These are phyloP conservation scores for Metschnikowia lochheadii DNA, from an alignment of 805 yeast species.

Conservation along the genomic window DNA sequence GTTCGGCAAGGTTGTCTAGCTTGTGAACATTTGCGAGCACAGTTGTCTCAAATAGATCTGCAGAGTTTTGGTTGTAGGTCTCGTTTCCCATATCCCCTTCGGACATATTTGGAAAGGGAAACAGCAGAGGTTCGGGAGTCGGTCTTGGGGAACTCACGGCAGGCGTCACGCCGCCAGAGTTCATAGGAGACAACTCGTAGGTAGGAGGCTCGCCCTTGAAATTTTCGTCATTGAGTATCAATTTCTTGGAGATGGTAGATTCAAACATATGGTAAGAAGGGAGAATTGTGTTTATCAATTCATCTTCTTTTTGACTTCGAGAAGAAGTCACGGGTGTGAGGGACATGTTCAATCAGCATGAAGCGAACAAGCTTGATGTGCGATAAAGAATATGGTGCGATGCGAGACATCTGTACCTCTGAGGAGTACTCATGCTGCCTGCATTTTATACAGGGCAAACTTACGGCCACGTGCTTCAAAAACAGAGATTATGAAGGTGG, in stretches of 20 bases:
- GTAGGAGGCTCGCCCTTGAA: constrained; percentile 39
- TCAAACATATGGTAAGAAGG: constrained; percentile 45
- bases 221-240: constrained; percentile 37
- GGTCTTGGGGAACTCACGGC: constrained; percentile 3
- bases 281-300: constrained; percentile 32
- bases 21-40: constrained; percentile 41
- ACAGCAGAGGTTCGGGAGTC: constrained; percentile 6
- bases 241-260: constrained; percentile 35
- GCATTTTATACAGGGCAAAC: too few species aligned
- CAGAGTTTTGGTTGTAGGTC: constrained; percentile 13
- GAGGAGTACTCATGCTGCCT: neutral
- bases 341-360: constrained; percentile 6
- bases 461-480: too few species aligned
- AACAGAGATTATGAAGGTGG: too few species aligned
- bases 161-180: constrained; percentile 18
- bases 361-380: constrained; percentile 1
- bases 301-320: constrained; percentile 22
- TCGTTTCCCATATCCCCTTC: constrained; percentile 6
- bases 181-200: constrained; percentile 23
- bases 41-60: constrained; percentile 34
- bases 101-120: constrained; percentile 14
- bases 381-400: neutral
- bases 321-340: constrained; percentile 6
- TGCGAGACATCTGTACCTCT: too few species aligned
- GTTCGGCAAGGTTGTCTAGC: constrained; percentile 29